These are phyloP conservation scores for Cupressus sempervirens DNA, from an alignment of 75 land plant genomes.

Conservation along the genomic window DNA sequence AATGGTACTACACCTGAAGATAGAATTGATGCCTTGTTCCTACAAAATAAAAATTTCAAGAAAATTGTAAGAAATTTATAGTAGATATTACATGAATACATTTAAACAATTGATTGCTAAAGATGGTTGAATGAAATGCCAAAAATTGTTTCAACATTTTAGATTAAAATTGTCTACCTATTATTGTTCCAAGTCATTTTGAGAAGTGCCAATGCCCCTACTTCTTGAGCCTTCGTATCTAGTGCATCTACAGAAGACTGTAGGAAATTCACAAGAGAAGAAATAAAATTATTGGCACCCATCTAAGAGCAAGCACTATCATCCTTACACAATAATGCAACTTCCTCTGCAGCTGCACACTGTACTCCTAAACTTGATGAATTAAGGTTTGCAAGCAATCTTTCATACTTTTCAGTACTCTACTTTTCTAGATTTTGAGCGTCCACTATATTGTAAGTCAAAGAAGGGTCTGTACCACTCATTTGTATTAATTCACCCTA, in stretches of 20 bases:
- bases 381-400: constrained; percentile 39
- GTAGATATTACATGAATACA: neutral
- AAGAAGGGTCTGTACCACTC: neutral
- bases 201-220: constrained; percentile 71
- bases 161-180: constrained; percentile 47
- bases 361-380: constrained; percentile 20
- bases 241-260: constrained; percentile 32
- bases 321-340: constrained; percentile 58
- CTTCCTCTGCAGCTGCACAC: constrained; percentile 52
- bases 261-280: constrained; percentile 54
- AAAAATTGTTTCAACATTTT: neutral
- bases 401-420: constrained; percentile 34
- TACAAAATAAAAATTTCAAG: constrained; percentile 23
- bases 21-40: constrained; percentile 75
- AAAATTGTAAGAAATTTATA: neutral
- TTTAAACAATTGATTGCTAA: neutral
- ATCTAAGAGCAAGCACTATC: constrained; percentile 63
- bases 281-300: constrained; percentile 72
- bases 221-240: constrained; percentile 55
- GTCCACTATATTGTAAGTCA: neutral
- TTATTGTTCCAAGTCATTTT: constrained; percentile 78
- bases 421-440: constrained; percentile 16
- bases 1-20: constrained; percentile 54
- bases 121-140: neutral
- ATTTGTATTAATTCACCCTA: neutral